Base-by-base conservation (phyloP, 164 flowering plant species). In the Protea cynaroides region DNA sequence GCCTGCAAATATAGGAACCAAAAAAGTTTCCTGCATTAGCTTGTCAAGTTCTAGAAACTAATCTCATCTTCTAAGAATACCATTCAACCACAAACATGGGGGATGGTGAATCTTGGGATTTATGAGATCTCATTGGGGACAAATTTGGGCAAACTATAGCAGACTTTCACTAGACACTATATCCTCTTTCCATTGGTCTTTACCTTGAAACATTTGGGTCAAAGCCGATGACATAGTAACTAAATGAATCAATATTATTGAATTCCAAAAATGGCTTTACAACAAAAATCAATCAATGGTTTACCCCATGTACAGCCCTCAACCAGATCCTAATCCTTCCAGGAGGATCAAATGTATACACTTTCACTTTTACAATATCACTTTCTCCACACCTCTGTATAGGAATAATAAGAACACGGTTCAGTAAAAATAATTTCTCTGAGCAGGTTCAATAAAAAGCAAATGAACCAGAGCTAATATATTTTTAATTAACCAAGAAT, bases 1-100 rank as follows among this genome's bases (percentile, higher is more conserved):
- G 87, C 80, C 81, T 78, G 60, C 59, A 36, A 22, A 2, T 40
- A 12, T 25, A 18, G 2, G 14, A 23, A 52, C 0, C 2, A 21
- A 44, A 21, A n/a, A n/a, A 22, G 1, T 13, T 19, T 56, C 23
- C 23, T 12, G 14, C 18, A 4, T 9, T 5, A 1, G 11, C 4
- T 25, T 38, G 11, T 54, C 13, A 17, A 24, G 24, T 25, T 22
- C 14, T 56, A 56, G 25, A 56, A 56, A 25, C 52, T 56, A 56
- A 5, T 4, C 15, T 25, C n/a, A 0, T 56, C 52, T 18, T 49
- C 18, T 49, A 4, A 15, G 14, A 15, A 49, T 3, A 1, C 21
- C 8, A 40, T 8, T 8, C 8, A 40, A 8, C 4, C 8, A 8
- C 46, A 40, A 12, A 40, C 14, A 40, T 40, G 10, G 13, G 46